These are phyloP conservation scores for Dimargaris cristalligena DNA, from an alignment of 192 early-diverging fungal genomes.

Conservation along the genomic window DNA sequence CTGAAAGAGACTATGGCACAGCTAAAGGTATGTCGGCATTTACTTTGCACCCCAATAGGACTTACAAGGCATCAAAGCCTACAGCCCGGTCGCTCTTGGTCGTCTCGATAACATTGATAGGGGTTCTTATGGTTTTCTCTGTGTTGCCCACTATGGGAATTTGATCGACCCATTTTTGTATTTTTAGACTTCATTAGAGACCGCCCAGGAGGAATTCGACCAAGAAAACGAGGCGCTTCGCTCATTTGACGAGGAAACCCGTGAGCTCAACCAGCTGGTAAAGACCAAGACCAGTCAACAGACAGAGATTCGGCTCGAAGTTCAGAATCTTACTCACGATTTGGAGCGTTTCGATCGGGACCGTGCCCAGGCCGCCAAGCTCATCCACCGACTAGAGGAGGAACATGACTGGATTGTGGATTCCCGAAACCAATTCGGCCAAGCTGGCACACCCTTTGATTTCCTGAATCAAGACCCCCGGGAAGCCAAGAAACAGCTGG, in stretches of 20 bases:
- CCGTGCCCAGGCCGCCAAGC: constrained; percentile 27
- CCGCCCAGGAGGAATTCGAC: constrained; percentile 36
- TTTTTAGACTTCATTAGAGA: constrained; percentile 28
- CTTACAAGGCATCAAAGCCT: no score
- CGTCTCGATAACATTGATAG: no score
- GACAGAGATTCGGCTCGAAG: constrained; percentile 52
- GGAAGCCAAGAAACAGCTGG: constrained; percentile 54
- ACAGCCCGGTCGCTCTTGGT: no score
- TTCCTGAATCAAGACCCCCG: constrained; percentile 56
- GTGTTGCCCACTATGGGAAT: no score
- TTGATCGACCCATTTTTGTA: no score
- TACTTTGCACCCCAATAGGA: no score
- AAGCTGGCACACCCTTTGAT: constrained; percentile 65
- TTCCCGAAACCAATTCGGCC: constrained; percentile 79
- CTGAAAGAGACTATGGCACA: constrained; percentile 29
- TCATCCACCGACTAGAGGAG: constrained; percentile 30
- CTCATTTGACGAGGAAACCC: constrained; percentile 64
- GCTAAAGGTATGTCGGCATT: no score
- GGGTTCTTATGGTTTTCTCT: no score
- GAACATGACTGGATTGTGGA: constrained; percentile 74
- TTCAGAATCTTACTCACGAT: constrained; percentile 67
- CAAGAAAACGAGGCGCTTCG: constrained; percentile 45
- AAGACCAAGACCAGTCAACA: constrained; percentile 47
- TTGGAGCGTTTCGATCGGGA: constrained; percentile 52
- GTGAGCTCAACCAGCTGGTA: constrained; percentile 43